phyloP scores from a whole-genome alignment of 2,329 filamentous ascomycete genomes.

The Juglanconis juglandina region DNA sequence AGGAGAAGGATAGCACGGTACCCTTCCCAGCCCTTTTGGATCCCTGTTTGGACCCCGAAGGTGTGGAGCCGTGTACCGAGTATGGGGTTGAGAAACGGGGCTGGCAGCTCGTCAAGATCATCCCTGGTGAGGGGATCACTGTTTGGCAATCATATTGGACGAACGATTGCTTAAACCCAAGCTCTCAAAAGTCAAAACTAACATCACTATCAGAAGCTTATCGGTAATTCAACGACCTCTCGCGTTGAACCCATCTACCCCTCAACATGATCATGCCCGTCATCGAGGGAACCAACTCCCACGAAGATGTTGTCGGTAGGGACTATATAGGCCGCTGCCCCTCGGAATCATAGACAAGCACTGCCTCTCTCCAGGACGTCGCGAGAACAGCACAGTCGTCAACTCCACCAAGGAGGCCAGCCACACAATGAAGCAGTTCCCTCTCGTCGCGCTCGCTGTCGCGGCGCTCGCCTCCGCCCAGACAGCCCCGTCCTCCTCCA shows the following conservation, averaged over 20 bases:
- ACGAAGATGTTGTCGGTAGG: too few relatives aligned
- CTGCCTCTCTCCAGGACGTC: too few relatives aligned
- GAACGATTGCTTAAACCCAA: background rate
- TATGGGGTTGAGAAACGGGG: too few relatives aligned
- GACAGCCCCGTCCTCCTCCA: background rate
- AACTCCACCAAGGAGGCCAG: too few relatives aligned
- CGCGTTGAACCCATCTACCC: background rate
- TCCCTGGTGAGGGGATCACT: background rate
- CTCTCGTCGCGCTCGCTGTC: background rate
- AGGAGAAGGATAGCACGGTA: too few relatives aligned
- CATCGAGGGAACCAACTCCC: too few relatives aligned
- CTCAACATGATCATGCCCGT: background rate
- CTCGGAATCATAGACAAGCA: background rate
- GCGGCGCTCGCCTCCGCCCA: background rate
- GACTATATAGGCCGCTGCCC: background rate
- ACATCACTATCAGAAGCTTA: background rate
- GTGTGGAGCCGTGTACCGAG: background rate
- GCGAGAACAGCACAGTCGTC: too few relatives aligned
- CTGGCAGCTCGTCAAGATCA: background rate
- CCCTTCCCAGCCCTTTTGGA: too few relatives aligned
- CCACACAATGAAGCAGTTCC: background rate
- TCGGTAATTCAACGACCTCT: background rate
- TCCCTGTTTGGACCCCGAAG: background rate
- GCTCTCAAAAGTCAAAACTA: background rate
- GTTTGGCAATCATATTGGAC: background rate